Base-by-base conservation (phyloP, 148 eudicot genomes). In the Chenopodium berlandieri region DNA sequence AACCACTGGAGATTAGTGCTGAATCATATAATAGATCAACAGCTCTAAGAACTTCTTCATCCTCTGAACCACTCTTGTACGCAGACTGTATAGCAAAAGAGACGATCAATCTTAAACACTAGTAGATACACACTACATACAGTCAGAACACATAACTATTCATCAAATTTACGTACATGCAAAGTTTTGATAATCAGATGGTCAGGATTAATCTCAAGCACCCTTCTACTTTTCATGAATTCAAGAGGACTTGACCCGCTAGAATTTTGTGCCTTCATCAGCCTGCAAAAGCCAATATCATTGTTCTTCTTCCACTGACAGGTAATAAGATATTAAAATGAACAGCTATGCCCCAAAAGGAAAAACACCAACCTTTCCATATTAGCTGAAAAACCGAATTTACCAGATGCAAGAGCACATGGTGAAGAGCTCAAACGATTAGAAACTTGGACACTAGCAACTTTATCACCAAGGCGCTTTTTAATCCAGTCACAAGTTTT, bases 371-470 rank as follows among this genome's bases (percentile, higher is more conserved):
- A 96, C 99, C 99, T 96, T 84, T 96, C 99, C 99, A 96, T 96
- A 86, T 94, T 96, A 14, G 99, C 99, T 68, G 99, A 95, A 94
- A 93, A 92, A 81, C 99, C 99, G 86, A 91, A 92, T 86, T 87
- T 92, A 25, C 94, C 99, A 22, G 99, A 89, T 27, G 87, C 98
- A 81, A 96, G 97, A 82, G 94, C 98, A 83, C 99, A 96, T 66
- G 99, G 98, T 16, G 99, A 96, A 60, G 95, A 60, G 76, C 97
- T 96, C 73, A 96, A 84, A 20, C 99, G 98, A 60, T 87, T 88
- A 13, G 99, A 96, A 78, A 96, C 84, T 84, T 96, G 97, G 76
- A 96, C 99, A 82, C 93, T 91, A 64, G 95, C 93, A 83, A 96
- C 98, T 86, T 89, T 96, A 81, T 96, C 97, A 46, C 97, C 95